phyloP scores from a whole-genome alignment of 176 grass and related monocot species.

The Lolium rigidum region DNA sequence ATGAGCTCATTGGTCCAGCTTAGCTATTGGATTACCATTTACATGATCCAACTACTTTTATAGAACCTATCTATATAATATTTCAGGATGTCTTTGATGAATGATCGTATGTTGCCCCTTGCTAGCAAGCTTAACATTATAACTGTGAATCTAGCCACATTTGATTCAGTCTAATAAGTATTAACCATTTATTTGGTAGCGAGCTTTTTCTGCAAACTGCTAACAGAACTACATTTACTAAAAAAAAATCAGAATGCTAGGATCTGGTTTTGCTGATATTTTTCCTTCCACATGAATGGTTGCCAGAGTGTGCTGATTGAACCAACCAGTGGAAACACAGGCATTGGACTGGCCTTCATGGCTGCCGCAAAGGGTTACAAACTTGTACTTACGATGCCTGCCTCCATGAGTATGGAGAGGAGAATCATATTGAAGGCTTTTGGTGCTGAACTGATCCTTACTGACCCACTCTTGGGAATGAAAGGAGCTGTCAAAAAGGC shows the following conservation, averaged over 20 bases:
- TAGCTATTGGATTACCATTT: background rate
- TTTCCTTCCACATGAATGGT: slow-evolving; percentile 9
- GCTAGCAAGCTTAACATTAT: background rate
- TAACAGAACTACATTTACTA: no score
- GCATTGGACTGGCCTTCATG: slow-evolving; percentile 93
- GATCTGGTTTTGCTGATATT: slow-evolving; percentile 21
- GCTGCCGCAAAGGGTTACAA: slow-evolving; percentile 92
- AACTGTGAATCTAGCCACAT: no score
- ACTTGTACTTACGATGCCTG: slow-evolving; percentile 86
- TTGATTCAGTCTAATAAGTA: no score
- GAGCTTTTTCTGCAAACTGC: no score
- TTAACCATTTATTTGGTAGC: no score
- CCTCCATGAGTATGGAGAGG: slow-evolving; percentile 87
- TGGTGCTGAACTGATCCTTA: slow-evolving; percentile 77
- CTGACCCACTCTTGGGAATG: slow-evolving; percentile 80
- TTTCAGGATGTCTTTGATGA: background rate
- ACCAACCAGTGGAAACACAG: slow-evolving; percentile 91
- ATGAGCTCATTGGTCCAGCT: background rate
- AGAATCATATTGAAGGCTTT: slow-evolving; percentile 89
- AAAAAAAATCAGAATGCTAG: no score
- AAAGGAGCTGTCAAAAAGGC: slow-evolving; percentile 83
- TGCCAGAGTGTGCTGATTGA: slow-evolving; percentile 92
- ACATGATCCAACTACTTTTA: background rate
- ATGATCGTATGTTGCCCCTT: background rate
- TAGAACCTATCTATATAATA: background rate